Evolutionary conservation across 177 flowering plant species (phyloP), one percentile per base, ranked within the genome.

Genomic region (Tripterygium wilfordii): DNA sequence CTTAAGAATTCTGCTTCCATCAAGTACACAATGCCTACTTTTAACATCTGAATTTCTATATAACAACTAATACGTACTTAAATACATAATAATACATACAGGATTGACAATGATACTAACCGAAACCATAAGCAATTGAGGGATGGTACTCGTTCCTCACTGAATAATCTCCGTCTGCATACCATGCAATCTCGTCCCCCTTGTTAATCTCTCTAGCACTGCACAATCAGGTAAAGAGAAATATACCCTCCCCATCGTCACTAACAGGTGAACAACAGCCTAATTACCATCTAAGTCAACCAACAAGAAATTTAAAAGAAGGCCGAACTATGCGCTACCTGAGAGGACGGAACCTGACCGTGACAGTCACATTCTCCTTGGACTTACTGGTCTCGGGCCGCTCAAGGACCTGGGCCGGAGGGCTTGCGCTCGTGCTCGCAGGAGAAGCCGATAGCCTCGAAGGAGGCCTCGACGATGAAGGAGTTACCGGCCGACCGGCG

Each of bases 161-260:
- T 8, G 88, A 65, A 44, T 48, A 61, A 55, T 85, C 90, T 30
- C 95, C 95, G 55, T 85, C 95, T 0, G 95, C 90, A 58, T 80
- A 83, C 95, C 95, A 85, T 8, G 90, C 85, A 10, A 77, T 64
- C 72, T 78, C 95, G 44, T 86, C 88, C 10, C 95, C 95, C 64
- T 80, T 77, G 25, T 69, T 72, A 46, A 83, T 56, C 69, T 86
- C 95, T 45, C 95, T 59, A 2, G 67, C 67, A 63, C 90, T 82
- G 54, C 5, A 23, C 55, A 46, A 23, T 29, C 2, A 44, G 27
- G 17, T 14, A 4, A 10, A 33, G 18, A 32, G 10, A 33, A 39
- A 14, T 10, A 9, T 31, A 18, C 37, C 3, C 21, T 5, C 17
- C 43, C 32, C 39, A 43, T 17, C 4, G 26, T 26, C 17, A 27